Evolutionary conservation across 306 rosid genomes (phyloP), one percentile per base, ranked within the genome.

Genomic region (Leucaena leucocephala): DNA sequence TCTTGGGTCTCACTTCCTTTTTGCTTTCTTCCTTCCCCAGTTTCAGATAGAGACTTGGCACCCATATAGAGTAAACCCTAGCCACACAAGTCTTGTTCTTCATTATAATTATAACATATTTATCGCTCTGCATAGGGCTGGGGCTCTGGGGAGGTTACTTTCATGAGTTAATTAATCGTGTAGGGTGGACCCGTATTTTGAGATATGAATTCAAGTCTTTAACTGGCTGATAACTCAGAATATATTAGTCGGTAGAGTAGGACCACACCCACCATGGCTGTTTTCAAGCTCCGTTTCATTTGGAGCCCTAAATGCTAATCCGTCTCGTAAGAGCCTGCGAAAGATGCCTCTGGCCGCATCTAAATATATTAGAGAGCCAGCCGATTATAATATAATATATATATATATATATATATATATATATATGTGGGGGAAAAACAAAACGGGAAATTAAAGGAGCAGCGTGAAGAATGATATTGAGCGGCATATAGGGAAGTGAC

Each of bases 51-150:
- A 69, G 88, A 87, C 97, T 84, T 88, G 27, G 75, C 75, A 84
- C 69, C 93, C 81, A 67, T 85, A 79, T 67, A 48, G 67, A 81
- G 79, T 77, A 83, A 87, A 79, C 91, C 87, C 91, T 84, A 86
- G 66, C 82, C 88, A 75, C 90, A 87, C 82, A 58, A 58, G 42
- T 68, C 71, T 52, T 64, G 67, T 40, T 59, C n/a, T 65, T 61
- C 52, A 35, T 63, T 63, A 63, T 7, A 16, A n/a, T 49, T 16
- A 49, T 15, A 49, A 54, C 21, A 8, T n/a, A n/a, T 7, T 54
- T 54, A 17, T 54, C 61, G 61, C 61, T n/a, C 8, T 5, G 27
- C 3, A 59, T 11, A 59, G 5, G 39, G 45, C 40, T 4, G 74
- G n/a, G 43, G 40, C 71, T 21, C 55, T 62, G 36, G 50, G 36